A percentile compares a stretch with the other conserved stretches of the same genome.
Conservation (phyloP, 768 basidiomycete species). For the Psilocybe subaeruginosa region DNA sequence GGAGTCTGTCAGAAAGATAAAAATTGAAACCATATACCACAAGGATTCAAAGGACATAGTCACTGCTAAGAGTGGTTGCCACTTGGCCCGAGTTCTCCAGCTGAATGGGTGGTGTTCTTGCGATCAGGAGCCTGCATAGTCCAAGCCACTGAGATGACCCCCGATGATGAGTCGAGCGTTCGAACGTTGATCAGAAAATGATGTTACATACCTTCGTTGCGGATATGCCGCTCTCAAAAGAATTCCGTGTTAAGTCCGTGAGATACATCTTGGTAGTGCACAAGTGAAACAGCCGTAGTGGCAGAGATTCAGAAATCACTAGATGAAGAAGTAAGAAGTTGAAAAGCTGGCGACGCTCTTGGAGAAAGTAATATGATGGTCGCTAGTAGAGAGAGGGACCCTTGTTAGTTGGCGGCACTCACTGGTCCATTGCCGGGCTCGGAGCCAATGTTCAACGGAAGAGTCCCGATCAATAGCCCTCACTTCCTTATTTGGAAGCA, state of each 20-base stretch:
- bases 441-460: no score
- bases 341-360: neutral
- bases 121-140: conserved; percentile 63
- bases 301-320: neutral
- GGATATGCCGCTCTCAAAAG: conserved; percentile 71
- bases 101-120: conserved; percentile 45
- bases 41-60: conserved; percentile 23
- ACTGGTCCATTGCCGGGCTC: no score
- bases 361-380: neutral
- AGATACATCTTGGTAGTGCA: conserved; percentile 56
- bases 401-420: no score
- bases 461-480: no score
- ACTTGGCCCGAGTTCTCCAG: conserved; percentile 38
- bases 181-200: neutral
- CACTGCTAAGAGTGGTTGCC: conserved; percentile 68
- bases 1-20: conserved; percentile 50
- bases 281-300: neutral
- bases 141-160: conserved; percentile 58
- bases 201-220: conserved; percentile 52
- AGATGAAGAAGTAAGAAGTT: neutral
- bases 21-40: neutral
- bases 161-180: conserved; percentile 2
- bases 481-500: neutral
- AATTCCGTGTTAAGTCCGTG: conserved; percentile 70
- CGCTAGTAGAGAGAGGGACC: no score